Base-by-base conservation (phyloP, 2,329 filamentous ascomycete species). In the Dactylellina cionopaga region DNA sequence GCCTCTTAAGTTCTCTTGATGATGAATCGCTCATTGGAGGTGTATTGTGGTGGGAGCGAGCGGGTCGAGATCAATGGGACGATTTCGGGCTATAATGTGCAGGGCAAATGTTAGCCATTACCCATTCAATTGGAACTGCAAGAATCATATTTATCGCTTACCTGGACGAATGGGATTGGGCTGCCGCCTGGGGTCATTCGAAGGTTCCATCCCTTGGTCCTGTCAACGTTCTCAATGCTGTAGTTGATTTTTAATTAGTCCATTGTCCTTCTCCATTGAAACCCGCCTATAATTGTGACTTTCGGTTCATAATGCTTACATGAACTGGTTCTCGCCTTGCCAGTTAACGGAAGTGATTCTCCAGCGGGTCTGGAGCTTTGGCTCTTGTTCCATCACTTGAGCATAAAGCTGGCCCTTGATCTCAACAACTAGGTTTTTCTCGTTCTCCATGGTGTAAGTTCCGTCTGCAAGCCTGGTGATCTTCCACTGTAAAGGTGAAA, bases 1-100 rank as follows among this genome's bases (percentile, higher is more conserved):
- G n/a, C 22, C 13, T 9, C 41, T 41, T 66, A 58, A 9, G 43
- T 13, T 19, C 33, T 66, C 43, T 49, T 51, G 51, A 68, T 52
- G 27, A 68, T 47, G 52, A 68, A 68, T 37, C 63, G 63, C 19
- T 56, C 63, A 27, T 24, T 44, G 5, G 44, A 3, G 9, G 55
- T 22, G 43, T 68, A 68, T 15, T 54, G 43, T 68, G 63, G 54
- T 52, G 63, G 63, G 15, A 59, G 13, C 5, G 63, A 68, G 13
- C 63, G 63, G 25, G 63, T 60, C n/a, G 63, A 60, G 24, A 33
- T 29, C 44, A 68, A 54, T 27, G 62, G 49, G 33, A 37, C 15
- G n/a, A 66, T 35, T 9, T 66, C 31, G 5, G 51, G 49, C 62
- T 66, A 29, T 27, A 33, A 25, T n/a, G n/a, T n/a, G n/a, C n/a